These are phyloP conservation scores for Pholiota microspora DNA, from an alignment of 768 basidiomycete genomes.

Conservation along the genomic window DNA sequence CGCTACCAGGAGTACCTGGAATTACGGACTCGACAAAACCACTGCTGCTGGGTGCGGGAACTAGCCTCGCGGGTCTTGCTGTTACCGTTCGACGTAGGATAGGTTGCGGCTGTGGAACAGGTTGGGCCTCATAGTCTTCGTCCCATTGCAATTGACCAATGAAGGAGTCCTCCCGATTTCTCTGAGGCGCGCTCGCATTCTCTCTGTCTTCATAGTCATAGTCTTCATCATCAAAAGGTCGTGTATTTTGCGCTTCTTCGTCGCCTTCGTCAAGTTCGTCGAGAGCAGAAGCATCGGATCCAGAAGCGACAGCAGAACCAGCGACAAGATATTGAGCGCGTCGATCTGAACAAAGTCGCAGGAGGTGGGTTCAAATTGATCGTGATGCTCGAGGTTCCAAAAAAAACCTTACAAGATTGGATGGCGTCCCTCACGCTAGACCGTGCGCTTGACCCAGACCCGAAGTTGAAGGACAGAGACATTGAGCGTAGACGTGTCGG, in stretches of 20 bases:
- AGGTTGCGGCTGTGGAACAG: not conserved
- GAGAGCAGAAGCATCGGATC: conserved; percentile 39
- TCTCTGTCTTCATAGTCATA: conserved; percentile 24
- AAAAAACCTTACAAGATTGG: conserved; percentile 48
- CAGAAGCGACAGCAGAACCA: conserved; percentile 53
- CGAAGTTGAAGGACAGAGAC: conserved; percentile 39
- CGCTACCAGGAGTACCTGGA: not conserved
- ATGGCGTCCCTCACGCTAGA: conserved; percentile 53
- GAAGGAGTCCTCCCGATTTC: conserved; percentile 24
- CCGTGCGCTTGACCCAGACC: conserved; percentile 45
- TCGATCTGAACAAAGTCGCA: conserved; percentile 49
- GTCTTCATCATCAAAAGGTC: conserved; percentile 20
- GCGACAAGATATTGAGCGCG: conserved; percentile 67
- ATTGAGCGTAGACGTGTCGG: conserved; percentile 22
- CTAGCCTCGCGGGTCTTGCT: not conserved
- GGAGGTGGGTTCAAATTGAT: conserved; percentile 1
- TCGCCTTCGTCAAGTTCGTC: conserved; percentile 34
- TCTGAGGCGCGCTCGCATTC: conserved; percentile 10
- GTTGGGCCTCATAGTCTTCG: conserved; percentile 25
- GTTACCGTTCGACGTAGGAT: conserved; percentile 3
- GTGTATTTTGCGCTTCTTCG: conserved; percentile 19
- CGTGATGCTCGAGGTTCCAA: not conserved
- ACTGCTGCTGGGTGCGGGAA: not conserved
- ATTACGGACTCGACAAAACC: not conserved
- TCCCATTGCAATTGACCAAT: conserved; percentile 31